Conservation (phyloP, 805 yeast genomes). For the Komagataella ulmi region DNA sequence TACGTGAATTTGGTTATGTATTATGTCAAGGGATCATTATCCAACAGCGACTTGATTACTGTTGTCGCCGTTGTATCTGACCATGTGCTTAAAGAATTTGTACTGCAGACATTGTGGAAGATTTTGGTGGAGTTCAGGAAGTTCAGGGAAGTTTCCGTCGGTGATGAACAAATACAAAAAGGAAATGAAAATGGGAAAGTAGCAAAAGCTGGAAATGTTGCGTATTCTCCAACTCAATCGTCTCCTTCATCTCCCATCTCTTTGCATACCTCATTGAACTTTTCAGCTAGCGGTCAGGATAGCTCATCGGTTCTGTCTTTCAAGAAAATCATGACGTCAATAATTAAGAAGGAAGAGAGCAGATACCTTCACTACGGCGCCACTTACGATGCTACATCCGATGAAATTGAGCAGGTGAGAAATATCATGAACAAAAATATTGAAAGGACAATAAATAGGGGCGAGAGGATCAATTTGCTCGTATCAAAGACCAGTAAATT, state of each 20-base stretch:
- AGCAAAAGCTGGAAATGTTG: neutral
- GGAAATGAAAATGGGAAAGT: neutral
- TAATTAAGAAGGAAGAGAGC: constrained; percentile 39
- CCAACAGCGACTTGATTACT: constrained; percentile 35
- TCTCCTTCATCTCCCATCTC: neutral
- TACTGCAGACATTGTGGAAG: constrained; percentile 32
- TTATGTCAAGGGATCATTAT: constrained; percentile 32
- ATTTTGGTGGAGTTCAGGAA: constrained; percentile 35
- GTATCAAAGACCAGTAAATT: constrained; percentile 72
- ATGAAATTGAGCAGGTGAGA: constrained; percentile 52
- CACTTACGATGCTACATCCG: constrained; percentile 8
- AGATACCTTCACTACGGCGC: constrained; percentile 15
- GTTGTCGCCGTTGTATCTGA: constrained; percentile 34
- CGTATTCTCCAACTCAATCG: neutral
- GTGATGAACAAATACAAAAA: neutral
- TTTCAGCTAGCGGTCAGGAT: constrained; percentile 2
- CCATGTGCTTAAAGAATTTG: constrained; percentile 28
- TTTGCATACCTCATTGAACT: neutral
- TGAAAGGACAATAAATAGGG: constrained; percentile 59
- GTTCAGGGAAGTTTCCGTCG: constrained; percentile 20
- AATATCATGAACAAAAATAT: constrained; percentile 62
- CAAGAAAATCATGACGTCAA: constrained; percentile 41
- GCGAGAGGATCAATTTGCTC: constrained; percentile 58
- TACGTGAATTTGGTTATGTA: constrained; percentile 20
- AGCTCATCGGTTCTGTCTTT: constrained; percentile 21